Evolutionary conservation across 108 stramenopile species (phyloP).

Genomic region (Epithemia pelagica): DNA sequence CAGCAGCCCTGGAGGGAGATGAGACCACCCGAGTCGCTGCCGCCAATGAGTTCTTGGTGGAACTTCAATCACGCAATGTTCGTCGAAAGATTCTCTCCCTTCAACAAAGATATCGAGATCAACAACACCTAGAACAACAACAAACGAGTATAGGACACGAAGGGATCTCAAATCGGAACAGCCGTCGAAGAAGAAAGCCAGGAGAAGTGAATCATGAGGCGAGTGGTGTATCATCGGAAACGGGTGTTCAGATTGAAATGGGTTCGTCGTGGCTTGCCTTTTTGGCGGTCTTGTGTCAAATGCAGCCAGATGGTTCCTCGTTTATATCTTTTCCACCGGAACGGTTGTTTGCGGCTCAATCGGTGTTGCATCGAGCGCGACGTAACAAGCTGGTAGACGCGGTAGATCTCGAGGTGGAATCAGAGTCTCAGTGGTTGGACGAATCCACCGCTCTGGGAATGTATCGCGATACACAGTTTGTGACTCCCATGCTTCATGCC

Average conservation of each 20-base stretch:
- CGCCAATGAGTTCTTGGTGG: constrained; percentile 62
- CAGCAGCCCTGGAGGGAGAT: constrained; percentile 13
- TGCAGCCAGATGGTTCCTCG: neutral
- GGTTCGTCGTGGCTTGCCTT: constrained; percentile 55
- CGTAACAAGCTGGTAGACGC: constrained; percentile 40
- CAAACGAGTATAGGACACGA: neutral
- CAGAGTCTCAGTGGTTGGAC: neutral
- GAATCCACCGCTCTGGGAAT: neutral
- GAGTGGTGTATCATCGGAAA: neutral
- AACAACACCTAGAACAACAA: constrained; percentile 7
- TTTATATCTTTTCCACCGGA: constrained; percentile 19
- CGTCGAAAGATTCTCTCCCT: constrained; percentile 40
- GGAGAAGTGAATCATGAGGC: neutral
- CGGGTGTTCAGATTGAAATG: constrained; percentile 9
- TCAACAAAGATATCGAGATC: constrained; percentile 22
- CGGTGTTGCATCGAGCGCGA: constrained; percentile 45
- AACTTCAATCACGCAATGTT: constrained; percentile 55
- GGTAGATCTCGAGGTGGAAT: constrained; percentile 53
- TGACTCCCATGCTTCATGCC: neutral
- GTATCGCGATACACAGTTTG: neutral
- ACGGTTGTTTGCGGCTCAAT: constrained; percentile 56
- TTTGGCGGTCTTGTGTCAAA: constrained; percentile 19
- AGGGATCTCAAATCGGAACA: neutral
- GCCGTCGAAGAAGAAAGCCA: no score
- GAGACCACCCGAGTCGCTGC: no score